A percentile compares a stretch with the other conserved stretches of the same genome.
phyloP scores from a whole-genome alignment of 192 early-diverging fungal genomes.

The Umbelopsis vinacea region DNA sequence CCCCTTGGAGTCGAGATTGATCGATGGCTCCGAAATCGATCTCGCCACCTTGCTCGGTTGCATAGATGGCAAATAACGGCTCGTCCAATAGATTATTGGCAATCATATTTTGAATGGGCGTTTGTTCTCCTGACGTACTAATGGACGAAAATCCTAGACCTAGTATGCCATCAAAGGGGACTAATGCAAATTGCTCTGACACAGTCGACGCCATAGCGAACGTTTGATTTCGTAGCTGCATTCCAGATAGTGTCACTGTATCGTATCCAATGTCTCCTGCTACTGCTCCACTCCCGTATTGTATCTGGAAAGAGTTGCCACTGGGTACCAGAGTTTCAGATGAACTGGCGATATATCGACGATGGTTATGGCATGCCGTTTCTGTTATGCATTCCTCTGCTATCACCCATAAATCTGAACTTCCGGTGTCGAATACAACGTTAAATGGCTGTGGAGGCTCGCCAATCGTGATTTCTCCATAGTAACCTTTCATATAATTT shows the following conservation, averaged over 20 bases:
- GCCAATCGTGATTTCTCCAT: constrained; percentile 52
- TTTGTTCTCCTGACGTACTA: not conserved
- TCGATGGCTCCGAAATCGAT: constrained; percentile 57
- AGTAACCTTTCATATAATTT: constrained; percentile 28
- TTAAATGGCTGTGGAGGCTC: constrained; percentile 70
- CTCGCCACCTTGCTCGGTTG: constrained; percentile 25
- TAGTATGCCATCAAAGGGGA: constrained; percentile 37
- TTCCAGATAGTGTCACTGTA: constrained; percentile 24
- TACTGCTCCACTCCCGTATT: constrained; percentile 35
- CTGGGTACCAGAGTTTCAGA: constrained; percentile 25
- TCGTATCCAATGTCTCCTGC: constrained; percentile 25
- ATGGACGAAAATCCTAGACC: constrained; percentile 27
- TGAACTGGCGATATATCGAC: constrained; percentile 27
- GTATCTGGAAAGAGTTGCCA: constrained; percentile 9
- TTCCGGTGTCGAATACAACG: constrained; percentile 77
- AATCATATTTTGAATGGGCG: constrained; percentile 31
- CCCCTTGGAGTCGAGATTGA: constrained; percentile 49
- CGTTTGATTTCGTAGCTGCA: constrained; percentile 1
- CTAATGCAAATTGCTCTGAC: constrained; percentile 27
- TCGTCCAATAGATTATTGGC: constrained; percentile 15
- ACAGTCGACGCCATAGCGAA: constrained; percentile 23
- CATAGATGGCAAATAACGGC: constrained; percentile 30
- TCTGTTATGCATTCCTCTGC: constrained; percentile 43
- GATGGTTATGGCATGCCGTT: constrained; percentile 28
- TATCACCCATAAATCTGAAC: constrained; percentile 70